phyloP scores from a whole-genome alignment of 108 stramenopile genomes.

The Nannochloropsis oceanica region DNA sequence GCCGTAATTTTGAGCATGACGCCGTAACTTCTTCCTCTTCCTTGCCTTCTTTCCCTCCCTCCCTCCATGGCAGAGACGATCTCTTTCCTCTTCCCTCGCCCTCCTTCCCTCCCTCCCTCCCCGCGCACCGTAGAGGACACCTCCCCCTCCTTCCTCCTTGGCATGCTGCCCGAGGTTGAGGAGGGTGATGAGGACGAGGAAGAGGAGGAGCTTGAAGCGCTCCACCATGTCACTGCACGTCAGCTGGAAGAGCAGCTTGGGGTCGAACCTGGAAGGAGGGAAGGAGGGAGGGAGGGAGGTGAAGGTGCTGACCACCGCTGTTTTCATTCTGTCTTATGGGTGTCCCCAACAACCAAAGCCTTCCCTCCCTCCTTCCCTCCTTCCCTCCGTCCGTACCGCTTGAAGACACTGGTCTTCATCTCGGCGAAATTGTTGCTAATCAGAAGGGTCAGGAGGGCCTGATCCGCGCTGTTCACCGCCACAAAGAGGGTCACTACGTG shows the following conservation, averaged over 20 bases:
- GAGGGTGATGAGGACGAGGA: conserved; percentile 34
- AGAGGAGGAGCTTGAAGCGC: conserved; percentile 45
- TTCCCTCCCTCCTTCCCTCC: neutral
- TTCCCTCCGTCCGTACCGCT: conserved; percentile 22
- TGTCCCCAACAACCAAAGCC: neutral
- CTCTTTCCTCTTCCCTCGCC: neutral
- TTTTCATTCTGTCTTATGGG: neutral
- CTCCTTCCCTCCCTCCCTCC: neutral
- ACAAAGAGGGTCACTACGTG: conserved; percentile 39
- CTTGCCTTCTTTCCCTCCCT: neutral
- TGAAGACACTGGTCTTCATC: conserved; percentile 93
- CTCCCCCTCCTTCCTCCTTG: neutral
- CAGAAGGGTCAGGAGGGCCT: conserved; percentile 63
- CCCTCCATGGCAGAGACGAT: neutral
- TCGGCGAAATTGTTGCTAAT: conserved; percentile 96
- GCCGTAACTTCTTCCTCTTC: neutral
- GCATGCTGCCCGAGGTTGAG: conserved; percentile 20
- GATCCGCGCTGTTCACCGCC: conserved; percentile 39
- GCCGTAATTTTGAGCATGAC: neutral
- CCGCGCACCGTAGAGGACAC: neutral
- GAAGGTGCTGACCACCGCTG: neutral
- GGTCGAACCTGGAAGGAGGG: conserved; percentile 60
- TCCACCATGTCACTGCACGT: conserved; percentile 52
- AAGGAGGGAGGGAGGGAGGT: neutral
- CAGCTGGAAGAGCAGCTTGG: conserved; percentile 86